Conservation (phyloP, 768 basidiomycete species). For the Sporobolomyces roseus region DNA sequence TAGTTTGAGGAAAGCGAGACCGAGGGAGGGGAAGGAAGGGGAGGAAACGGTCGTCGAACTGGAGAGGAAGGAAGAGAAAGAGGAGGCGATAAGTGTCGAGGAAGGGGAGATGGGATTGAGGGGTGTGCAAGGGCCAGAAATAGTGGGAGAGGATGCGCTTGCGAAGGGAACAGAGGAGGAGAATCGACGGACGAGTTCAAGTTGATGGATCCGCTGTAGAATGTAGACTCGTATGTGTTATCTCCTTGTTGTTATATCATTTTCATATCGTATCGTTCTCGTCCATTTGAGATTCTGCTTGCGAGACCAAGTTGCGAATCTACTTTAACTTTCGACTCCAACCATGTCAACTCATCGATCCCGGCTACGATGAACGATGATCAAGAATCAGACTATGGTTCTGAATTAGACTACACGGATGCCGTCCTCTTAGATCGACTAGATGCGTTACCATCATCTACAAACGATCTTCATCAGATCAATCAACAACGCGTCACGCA, state of each 20-base stretch:
- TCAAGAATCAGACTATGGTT: constrained; percentile 23
- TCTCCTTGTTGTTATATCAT: too few relatives aligned
- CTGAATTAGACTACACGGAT: constrained; percentile 25
- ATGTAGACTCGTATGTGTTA: too few relatives aligned
- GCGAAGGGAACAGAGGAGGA: too few relatives aligned
- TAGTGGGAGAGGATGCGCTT: too few relatives aligned
- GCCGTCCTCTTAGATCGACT: constrained; percentile 5
- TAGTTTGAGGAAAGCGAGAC: constrained; percentile 8
- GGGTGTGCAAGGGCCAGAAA: too few relatives aligned
- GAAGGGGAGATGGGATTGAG: background rate
- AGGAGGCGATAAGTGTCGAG: background rate
- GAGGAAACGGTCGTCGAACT: constrained; percentile 2
- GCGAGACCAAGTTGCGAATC: background rate
- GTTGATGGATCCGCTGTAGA: too few relatives aligned
- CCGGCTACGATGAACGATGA: background rate
- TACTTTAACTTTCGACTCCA: background rate
- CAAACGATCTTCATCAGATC: background rate
- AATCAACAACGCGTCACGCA: background rate
- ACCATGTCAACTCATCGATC: constrained; percentile 2
- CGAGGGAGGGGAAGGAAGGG: background rate
- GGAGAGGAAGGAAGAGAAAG: constrained; percentile 1
- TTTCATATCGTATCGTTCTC: too few relatives aligned
- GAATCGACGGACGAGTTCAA: too few relatives aligned
- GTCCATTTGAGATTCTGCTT: too few relatives aligned
- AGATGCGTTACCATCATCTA: background rate